Conservation (phyloP, 2,329 filamentous ascomycete species). For the Claviceps arundinis region DNA sequence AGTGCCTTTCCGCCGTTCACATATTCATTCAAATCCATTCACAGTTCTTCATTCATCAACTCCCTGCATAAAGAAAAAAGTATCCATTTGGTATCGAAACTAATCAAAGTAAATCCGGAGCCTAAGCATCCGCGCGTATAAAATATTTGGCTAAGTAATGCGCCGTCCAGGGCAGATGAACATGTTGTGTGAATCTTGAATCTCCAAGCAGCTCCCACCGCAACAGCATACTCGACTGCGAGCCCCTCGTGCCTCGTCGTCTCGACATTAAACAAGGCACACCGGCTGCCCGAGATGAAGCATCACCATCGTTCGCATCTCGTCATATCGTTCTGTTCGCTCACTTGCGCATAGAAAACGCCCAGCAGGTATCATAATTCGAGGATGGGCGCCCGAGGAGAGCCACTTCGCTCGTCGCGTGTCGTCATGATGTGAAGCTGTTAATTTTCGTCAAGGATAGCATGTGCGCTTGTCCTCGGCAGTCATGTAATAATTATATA, state of each 20-base stretch:
- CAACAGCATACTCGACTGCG: neutral
- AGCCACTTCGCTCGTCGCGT: conserved; percentile 1
- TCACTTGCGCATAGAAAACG: conserved; percentile 3
- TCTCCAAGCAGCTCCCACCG: conserved; percentile 2
- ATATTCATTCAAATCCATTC: too few species aligned
- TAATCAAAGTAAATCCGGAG: conserved; percentile 12
- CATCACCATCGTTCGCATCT: conserved; percentile 7
- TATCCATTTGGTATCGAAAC: conserved; percentile 14
- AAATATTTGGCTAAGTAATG: conserved; percentile 8
- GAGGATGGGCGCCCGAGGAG: neutral
- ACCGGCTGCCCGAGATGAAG: neutral
- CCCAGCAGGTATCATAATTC: neutral
- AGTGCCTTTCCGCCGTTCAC: too few species aligned
- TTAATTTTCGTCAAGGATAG: conserved; percentile 3
- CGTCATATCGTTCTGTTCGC: conserved; percentile 4
- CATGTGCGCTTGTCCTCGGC: conserved; percentile 9
- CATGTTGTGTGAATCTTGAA: conserved; percentile 9
- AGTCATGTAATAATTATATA: conserved; percentile 4
- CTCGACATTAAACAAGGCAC: neutral
- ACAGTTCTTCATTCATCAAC: too few species aligned
- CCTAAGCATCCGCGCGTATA: conserved; percentile 6
- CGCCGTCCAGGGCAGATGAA: conserved; percentile 4
- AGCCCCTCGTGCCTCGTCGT: neutral
- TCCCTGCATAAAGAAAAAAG: neutral
- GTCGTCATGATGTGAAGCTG: conserved; percentile 7